Evolutionary conservation across 2,329 filamentous ascomycete genomes (phyloP), one percentile per base, ranked within the genome.

Genomic region (Verticillium nubilum): DNA sequence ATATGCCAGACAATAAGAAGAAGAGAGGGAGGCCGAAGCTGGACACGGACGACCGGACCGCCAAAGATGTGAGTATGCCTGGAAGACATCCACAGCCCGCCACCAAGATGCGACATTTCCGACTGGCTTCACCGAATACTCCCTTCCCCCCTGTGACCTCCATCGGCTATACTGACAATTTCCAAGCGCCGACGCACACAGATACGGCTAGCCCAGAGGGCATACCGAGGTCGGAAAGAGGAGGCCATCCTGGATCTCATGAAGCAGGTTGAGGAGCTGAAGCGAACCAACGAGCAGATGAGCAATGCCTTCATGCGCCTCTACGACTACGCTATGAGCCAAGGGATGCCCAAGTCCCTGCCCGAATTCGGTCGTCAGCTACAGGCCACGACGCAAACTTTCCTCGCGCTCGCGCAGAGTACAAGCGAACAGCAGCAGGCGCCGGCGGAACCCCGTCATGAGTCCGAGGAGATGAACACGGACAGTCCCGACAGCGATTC

Each of bases 171-270:
- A 13, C 67, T 72, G 60, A 73, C 62, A 63, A 62, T 15, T 25
- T 53, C 61, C 54, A 47, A 90, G 89, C 88, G 91, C 62, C 88
- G 92, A 57, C 85, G 92, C 58, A 94, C 91, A 5, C 92, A 97
- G 70, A 95, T 97, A 63, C 87, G 92, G 26, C 82, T 94, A 58
- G 92, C 92, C 2, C 92, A 96, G 72, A 81, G 92, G 64, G 91
- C 91, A 1, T 96, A 96, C 69, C 86, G 92, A 17, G 86, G 89
- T 67, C 87, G 92, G 57, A 96, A 96, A 73, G 92, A 96, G 69
- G 88, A 83, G 25, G 89, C 90, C 5, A 94, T 96, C 59, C 82
- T 85, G 28, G 85, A 84, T 1, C 79, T 96, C 12, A 88, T 92
- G 69, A 81, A 84, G 58, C 82, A 87, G 62, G 90, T 94, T 27